phyloP scores from a whole-genome alignment of 371 early-diverging fungal genomes.

The Rhizomucor pusillus region DNA sequence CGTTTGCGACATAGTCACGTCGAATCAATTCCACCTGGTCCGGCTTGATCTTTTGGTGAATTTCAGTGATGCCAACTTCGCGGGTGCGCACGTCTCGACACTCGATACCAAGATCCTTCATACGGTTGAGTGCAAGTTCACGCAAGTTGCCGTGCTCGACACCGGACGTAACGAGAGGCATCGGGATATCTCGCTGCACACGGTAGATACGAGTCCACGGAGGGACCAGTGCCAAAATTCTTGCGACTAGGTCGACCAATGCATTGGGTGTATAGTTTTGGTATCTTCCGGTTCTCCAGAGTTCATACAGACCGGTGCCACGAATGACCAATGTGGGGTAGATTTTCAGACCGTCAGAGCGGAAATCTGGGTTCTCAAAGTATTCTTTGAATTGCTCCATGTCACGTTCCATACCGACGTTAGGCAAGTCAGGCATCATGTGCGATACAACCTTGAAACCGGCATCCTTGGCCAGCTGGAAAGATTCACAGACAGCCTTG shows the following conservation, averaged over 20 bases:
- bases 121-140: conserved; percentile 95
- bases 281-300: conserved; percentile 99
- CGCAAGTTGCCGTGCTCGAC: conserved; percentile 99
- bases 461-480: conserved; percentile 98
- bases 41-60: conserved; percentile 94
- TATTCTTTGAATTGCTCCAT: conserved; percentile 99
- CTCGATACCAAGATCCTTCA: conserved; percentile 96
- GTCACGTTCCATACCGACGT: conserved; percentile 99
- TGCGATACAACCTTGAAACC: conserved; percentile 99
- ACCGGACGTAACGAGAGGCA: conserved; percentile 99
- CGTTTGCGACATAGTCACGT: conserved; percentile 98
- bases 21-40: conserved; percentile 97
- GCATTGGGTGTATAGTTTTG: conserved; percentile 99
- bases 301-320: conserved; percentile 99
- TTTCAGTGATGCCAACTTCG: conserved; percentile 99
- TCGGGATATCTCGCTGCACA: conserved; percentile 99
- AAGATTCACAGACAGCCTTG: conserved; percentile 95
- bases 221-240: conserved; percentile 97
- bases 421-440: conserved; percentile 99
- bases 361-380: conserved; percentile 99
- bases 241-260: conserved; percentile 97
- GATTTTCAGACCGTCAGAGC: conserved; percentile 99
- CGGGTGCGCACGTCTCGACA: conserved; percentile 99
- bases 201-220: conserved; percentile 99
- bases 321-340: conserved; percentile 99